Conservation (phyloP, 208 protist species). For the Trypanosomatidae sp. region DNA sequence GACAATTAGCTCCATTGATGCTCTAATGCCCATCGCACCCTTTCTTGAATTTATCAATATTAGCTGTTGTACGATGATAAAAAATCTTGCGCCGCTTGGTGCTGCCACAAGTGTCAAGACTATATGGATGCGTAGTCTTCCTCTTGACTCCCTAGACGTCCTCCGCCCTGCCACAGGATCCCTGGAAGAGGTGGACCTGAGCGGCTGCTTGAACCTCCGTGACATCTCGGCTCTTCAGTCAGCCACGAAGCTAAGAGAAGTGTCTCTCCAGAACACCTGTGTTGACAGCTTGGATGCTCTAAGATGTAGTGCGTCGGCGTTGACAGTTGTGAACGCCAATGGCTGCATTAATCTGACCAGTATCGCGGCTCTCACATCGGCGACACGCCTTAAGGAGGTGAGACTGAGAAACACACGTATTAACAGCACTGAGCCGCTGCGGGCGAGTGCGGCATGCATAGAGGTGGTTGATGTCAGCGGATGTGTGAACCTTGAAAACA, state of each 20-base stretch:
- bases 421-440: background rate
- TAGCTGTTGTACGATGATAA: background rate
- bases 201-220: constrained; percentile 13
- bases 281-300: constrained; percentile 1
- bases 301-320: background rate
- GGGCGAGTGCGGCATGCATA: background rate
- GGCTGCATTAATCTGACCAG: constrained; percentile 9
- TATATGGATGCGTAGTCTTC: background rate
- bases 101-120: constrained; percentile 3
- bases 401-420: constrained; percentile 6
- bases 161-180: background rate
- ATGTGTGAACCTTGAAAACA: constrained; percentile 6
- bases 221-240: constrained; percentile 3
- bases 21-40: background rate
- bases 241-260: constrained; percentile 1
- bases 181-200: constrained; percentile 6
- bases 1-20: constrained; percentile 2
- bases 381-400: constrained; percentile 1
- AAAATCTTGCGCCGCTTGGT: constrained; percentile 2
- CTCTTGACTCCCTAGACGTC: background rate
- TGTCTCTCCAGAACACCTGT: constrained; percentile 4
- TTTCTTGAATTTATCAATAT: constrained; percentile 9
- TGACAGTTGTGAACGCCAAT: background rate
- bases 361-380: constrained; percentile 2
- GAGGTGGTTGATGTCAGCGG: constrained; percentile 5